Evolutionary conservation across 192 early-diverging fungal genomes (phyloP).

Genomic region (Phycomyces nitens): DNA sequence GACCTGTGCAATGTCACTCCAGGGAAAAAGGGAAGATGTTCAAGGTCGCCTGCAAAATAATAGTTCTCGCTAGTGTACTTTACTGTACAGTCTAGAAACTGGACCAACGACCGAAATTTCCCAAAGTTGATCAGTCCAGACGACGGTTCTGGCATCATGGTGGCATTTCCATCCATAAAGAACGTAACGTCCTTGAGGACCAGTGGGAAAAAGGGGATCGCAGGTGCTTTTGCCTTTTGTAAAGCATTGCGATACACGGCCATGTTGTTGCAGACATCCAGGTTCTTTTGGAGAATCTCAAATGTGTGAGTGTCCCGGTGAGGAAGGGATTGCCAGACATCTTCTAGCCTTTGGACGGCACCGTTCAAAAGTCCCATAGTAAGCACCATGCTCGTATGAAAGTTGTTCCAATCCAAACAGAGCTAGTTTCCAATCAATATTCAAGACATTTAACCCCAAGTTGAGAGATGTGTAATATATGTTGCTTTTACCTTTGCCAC

Average conservation of each 20-base stretch:
- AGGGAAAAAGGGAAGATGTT: constrained; percentile 22
- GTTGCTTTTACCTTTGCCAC: constrained; percentile 27
- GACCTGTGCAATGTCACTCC: neutral
- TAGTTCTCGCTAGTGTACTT: constrained; percentile 36
- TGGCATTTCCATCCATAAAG: constrained; percentile 66
- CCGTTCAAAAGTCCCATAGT: constrained; percentile 53
- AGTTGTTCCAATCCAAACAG: constrained; percentile 56
- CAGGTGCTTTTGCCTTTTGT: constrained; percentile 38
- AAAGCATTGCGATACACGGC: constrained; percentile 53
- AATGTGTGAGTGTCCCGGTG: constrained; percentile 43
- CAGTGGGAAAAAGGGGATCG: constrained; percentile 64
- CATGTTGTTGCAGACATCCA: constrained; percentile 70
- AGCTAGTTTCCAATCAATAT: no score
- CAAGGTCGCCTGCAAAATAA: constrained; percentile 40
- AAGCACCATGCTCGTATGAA: constrained; percentile 66
- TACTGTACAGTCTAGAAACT: constrained; percentile 39
- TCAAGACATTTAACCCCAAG: no score
- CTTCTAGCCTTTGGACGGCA: constrained; percentile 51
- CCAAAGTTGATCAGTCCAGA: constrained; percentile 45
- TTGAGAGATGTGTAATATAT: neutral
- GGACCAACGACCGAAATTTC: constrained; percentile 44
- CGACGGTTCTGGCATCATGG: constrained; percentile 18
- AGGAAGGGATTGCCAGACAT: constrained; percentile 38
- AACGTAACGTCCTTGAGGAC: constrained; percentile 74
- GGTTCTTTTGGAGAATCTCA: constrained; percentile 47